Evolutionary conservation across 768 basidiomycete genomes (phyloP).

Genomic region (Termitomyces sp.): DNA sequence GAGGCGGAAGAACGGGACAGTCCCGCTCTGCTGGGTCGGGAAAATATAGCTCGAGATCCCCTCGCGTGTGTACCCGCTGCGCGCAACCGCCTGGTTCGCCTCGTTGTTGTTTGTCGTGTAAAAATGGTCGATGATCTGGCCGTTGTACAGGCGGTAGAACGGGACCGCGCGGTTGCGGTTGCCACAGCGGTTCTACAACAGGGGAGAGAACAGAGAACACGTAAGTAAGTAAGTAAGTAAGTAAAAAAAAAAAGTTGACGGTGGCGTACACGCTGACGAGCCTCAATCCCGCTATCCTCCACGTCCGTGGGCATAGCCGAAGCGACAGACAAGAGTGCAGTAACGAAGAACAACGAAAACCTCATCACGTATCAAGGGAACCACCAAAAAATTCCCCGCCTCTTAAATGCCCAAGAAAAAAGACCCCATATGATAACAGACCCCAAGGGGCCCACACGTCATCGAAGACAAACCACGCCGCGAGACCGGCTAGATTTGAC

Average conservation of each 20-base stretch:
- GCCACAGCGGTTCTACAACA: neutral
- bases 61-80: neutral
- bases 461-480: too few relatives aligned
- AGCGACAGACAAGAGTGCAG: neutral
- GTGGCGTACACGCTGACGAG: neutral
- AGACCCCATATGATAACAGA: neutral
- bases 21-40: neutral
- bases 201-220: too few relatives aligned
- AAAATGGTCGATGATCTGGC: conserved; percentile 6
- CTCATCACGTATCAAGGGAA: neutral
- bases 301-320: neutral
- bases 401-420: neutral
- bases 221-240: too few relatives aligned
- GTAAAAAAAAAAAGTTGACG: too few relatives aligned
- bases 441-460: too few relatives aligned
- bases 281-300: neutral
- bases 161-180: neutral
- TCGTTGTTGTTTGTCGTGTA: conserved; percentile 9
- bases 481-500: neutral
- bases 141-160: neutral
- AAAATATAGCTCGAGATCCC: conserved; percentile 11
- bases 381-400: too few relatives aligned
- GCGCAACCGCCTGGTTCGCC: neutral
- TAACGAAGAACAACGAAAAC: conserved; percentile 1
- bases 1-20: conserved; percentile 17